A percentile compares a stretch with the other conserved stretches of the same genome.
Conservation (phyloP, 768 basidiomycete species). For the Tylopilus rubrobrunneus region DNA sequence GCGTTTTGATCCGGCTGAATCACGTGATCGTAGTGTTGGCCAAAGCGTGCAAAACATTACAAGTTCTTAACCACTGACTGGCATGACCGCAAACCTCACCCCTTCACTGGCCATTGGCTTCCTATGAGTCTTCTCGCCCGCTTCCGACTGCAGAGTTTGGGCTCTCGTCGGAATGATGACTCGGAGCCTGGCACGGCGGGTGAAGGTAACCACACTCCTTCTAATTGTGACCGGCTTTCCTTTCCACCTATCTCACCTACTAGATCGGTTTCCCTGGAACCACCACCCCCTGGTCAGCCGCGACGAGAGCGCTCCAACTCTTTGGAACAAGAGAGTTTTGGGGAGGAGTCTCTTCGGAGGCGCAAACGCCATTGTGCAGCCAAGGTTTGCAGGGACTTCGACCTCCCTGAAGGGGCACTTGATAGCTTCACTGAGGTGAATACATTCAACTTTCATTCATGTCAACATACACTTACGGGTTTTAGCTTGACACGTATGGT, state of each 20-base stretch:
- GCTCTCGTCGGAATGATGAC: background rate
- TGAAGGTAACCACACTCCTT: background rate
- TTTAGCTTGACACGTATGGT: no score
- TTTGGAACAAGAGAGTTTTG: background rate
- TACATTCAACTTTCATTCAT: no score
- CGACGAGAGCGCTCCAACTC: background rate
- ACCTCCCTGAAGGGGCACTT: background rate
- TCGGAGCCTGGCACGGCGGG: no score
- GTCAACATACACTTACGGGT: no score
- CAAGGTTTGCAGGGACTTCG: background rate
- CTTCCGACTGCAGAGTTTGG: background rate
- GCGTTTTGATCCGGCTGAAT: background rate
- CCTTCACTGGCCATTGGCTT: background rate
- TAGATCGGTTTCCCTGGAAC: background rate
- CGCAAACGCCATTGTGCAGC: background rate
- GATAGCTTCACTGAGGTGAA: background rate
- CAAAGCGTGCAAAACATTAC: background rate
- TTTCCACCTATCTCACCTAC: background rate
- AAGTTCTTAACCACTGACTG: background rate
- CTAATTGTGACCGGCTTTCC: background rate
- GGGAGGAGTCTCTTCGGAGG: background rate
- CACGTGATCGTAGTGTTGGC: background rate
- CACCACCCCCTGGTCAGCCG: background rate
- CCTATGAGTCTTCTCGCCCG: background rate
- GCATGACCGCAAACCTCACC: background rate